Percentiles rank a stretch among this genome's conserved stretches.
These are phyloP conservation scores for Stachybotrys echinatus DNA, from an alignment of 2,329 filamentous ascomycete genomes.

Conservation along the genomic window DNA sequence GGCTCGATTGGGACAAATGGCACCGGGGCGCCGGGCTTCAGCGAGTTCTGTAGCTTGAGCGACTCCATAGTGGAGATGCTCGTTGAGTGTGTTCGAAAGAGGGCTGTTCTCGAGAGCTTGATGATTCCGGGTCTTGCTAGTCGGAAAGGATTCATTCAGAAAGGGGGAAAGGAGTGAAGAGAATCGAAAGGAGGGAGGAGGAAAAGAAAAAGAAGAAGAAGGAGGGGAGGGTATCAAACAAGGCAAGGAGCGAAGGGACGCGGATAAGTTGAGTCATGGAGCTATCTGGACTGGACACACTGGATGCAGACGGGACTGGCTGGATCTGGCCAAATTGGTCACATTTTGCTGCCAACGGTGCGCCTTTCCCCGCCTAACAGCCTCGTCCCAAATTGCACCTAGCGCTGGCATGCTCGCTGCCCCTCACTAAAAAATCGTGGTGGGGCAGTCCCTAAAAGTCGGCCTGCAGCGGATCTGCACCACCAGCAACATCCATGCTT, in stretches of 20 bases:
- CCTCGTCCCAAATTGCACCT: background rate
- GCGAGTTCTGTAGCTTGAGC: conserved; percentile 74
- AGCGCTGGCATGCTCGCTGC: background rate
- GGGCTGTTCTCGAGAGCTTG: conserved; percentile 3
- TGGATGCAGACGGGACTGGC: background rate
- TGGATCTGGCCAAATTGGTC: background rate
- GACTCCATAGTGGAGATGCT: conserved; percentile 38
- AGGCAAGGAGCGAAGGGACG: background rate
- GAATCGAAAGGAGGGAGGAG: conserved; percentile 8
- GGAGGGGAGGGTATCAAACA: conserved; percentile 10
- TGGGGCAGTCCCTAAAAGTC: background rate
- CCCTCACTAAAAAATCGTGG: conserved; percentile 3
- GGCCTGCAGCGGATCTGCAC: background rate
- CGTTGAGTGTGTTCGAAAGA: conserved; percentile 28
- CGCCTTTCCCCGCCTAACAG: background rate
- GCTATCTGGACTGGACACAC: background rate
- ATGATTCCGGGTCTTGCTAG: conserved; percentile 9
- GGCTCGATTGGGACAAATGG: conserved; percentile 69
- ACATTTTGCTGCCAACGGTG: background rate
- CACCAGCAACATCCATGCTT: background rate
- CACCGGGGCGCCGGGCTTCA: conserved; percentile 66
- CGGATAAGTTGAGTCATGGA: conserved; percentile 1
- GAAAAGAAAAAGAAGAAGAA: conserved; percentile 11
- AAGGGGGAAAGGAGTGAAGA: conserved; percentile 1
- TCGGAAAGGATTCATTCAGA: conserved; percentile 31